Conservation (phyloP, 306 rosid genomes). For the Morella rubra region DNA sequence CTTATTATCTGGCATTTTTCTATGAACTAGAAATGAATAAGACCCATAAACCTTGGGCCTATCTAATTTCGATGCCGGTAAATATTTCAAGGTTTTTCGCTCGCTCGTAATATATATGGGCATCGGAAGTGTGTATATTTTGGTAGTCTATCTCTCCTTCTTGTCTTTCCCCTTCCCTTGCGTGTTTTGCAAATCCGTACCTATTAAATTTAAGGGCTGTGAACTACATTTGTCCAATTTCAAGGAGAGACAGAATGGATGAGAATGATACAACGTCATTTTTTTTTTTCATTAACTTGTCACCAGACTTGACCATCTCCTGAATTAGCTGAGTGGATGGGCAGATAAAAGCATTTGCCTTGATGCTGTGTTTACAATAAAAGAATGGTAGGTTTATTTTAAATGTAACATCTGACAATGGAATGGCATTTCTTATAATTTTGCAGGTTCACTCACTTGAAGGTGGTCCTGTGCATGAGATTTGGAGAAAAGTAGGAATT, state of each 20-base stretch:
- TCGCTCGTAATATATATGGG: background rate
- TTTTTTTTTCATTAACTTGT: background rate
- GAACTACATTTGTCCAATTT: background rate
- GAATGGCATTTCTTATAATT: slow-evolving; percentile 22
- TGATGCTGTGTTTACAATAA: background rate
- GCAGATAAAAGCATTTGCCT: slow-evolving; percentile 1
- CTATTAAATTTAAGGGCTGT: background rate
- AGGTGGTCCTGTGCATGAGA: slow-evolving; percentile 69
- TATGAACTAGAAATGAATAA: background rate
- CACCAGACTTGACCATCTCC: background rate
- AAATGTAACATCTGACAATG: slow-evolving; percentile 16
- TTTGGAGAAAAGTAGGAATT: slow-evolving; percentile 71
- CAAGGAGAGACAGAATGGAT: background rate
- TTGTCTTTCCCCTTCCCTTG: background rate
- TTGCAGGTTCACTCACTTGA: slow-evolving; percentile 80
- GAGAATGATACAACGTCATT: background rate
- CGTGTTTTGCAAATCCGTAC: too few relatives aligned
- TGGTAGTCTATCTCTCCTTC: background rate
- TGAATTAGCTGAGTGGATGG: background rate
- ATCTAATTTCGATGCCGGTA: background rate
- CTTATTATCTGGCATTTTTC: background rate
- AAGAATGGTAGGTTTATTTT: too few relatives aligned
- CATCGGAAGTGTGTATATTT: too few relatives aligned
- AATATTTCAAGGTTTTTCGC: background rate
- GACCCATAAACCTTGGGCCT: background rate